Conservation (phyloP, 2,329 filamentous ascomycete genomes). For the Microdochium trichocladiopsis region DNA sequence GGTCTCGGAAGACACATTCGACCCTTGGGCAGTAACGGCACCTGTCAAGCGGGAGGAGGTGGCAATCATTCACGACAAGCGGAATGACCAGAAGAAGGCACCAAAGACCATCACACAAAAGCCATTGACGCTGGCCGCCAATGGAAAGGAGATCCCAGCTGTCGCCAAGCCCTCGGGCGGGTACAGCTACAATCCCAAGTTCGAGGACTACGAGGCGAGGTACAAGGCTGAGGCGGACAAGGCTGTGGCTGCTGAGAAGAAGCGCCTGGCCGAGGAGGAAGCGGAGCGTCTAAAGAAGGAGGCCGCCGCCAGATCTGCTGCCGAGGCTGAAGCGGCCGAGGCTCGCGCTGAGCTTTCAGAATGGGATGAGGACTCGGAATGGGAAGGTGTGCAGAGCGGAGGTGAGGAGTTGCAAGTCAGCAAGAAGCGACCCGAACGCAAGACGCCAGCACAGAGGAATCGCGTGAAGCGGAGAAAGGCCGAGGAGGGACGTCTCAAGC, state of each 20-base stretch:
- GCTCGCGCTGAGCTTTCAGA: conserved; percentile 57
- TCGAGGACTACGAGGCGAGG: conserved; percentile 76
- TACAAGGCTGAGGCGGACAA: conserved; percentile 69
- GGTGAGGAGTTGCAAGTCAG: conserved; percentile 58
- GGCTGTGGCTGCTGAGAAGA: conserved; percentile 71
- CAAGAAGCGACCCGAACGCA: conserved; percentile 73
- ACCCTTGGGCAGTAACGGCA: conserved; percentile 63
- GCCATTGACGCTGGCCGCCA: conserved; percentile 76
- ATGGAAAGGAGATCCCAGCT: conserved; percentile 70
- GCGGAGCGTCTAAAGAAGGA: conserved; percentile 62
- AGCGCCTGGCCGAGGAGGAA: conserved; percentile 60
- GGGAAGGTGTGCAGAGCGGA: conserved; percentile 85
- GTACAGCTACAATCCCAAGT: conserved; percentile 87
- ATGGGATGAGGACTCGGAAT: conserved; percentile 85
- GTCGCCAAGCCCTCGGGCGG: conserved; percentile 74
- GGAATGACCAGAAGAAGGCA: conserved; percentile 52
- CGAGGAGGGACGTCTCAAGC: conserved; percentile 68
- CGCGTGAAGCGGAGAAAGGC: conserved; percentile 84
- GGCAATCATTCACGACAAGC: conserved; percentile 25
- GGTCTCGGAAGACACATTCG: conserved; percentile 60
- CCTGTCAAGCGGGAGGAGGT: conserved; percentile 19
- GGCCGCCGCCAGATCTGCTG: conserved; percentile 61
- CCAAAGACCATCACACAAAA: conserved; percentile 70
- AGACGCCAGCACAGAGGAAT: conserved; percentile 82
- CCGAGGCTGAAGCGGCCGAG: conserved; percentile 68